These are phyloP conservation scores for Ascochyta rabiei DNA, from an alignment of 2,329 filamentous ascomycete genomes.

Conservation along the genomic window DNA sequence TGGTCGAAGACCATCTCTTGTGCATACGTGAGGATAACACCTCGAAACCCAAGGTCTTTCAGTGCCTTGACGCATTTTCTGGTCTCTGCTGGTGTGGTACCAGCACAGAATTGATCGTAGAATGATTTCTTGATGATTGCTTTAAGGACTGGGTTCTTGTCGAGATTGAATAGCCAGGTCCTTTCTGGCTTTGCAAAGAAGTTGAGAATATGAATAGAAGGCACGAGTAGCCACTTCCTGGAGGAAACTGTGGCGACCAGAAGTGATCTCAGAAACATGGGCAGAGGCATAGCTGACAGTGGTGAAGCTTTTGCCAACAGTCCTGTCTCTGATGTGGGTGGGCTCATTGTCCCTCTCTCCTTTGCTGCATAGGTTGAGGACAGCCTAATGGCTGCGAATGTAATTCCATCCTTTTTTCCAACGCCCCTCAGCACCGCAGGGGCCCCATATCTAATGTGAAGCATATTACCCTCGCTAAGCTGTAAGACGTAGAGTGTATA, in stretches of 20 bases:
- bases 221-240: slow-evolving; percentile 50
- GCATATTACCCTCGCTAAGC: not conserved
- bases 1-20: slow-evolving; percentile 64
- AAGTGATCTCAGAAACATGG: slow-evolving; percentile 39
- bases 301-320: slow-evolving; percentile 10
- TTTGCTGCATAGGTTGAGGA: slow-evolving; percentile 14
- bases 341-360: not conserved
- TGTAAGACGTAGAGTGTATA: not conserved
- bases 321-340: slow-evolving; percentile 12
- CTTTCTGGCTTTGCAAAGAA: slow-evolving; percentile 49
- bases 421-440: slow-evolving; percentile 13
- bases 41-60: slow-evolving; percentile 77
- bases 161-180: slow-evolving; percentile 61
- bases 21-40: slow-evolving; percentile 85
- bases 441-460: slow-evolving; percentile 14
- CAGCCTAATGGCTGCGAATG: slow-evolving; percentile 8
- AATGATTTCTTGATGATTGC: slow-evolving; percentile 78
- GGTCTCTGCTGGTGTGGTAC: slow-evolving; percentile 74
- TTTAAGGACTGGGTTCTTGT: slow-evolving; percentile 75
- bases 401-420: slow-evolving; percentile 10
- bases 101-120: slow-evolving; percentile 90
- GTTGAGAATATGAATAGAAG: slow-evolving; percentile 47
- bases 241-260: slow-evolving; percentile 56
- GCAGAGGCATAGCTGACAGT: slow-evolving; percentile 34
- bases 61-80: slow-evolving; percentile 63